Evolutionary conservation across 371 early-diverging fungal species (phyloP), one percentile per base, ranked within the genome.

Genomic region (Mortierella sp.): DNA sequence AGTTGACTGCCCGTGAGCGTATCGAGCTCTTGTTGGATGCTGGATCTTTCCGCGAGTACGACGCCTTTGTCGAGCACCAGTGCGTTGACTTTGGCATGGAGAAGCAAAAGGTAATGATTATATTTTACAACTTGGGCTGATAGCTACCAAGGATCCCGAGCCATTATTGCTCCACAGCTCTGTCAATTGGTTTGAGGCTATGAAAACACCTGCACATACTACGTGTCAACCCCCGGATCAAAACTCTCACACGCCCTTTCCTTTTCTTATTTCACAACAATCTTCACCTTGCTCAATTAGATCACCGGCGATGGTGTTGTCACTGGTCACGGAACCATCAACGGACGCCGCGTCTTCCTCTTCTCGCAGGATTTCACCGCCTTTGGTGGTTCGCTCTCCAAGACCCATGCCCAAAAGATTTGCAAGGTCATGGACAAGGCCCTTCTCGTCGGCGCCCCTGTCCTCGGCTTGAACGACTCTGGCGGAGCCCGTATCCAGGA

Each of bases 401-500:
- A 95, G 78, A 97, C 94, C 42, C 96, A 98, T 84, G 98, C 99
- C 6, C 93, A 93, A 79, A 99, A 99, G 89, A 97, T 98, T 65
- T 93, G 97, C 89, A 98, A 98, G 89, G 89, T 98, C 84, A 97
- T 99, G 97, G 98, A 99, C 88, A 96, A 97, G 86, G 99, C 99
- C 24, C 90, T 99, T 90, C 87, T 94, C 63, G 98, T 96, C 21
- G 98, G 98, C 70, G 98, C 97, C 21, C 99, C 99, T 21, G 95
- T 99, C 16, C 96, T 99, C 75, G 99, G 98, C 3, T 84, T 99
- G 50, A 97, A 99, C 83, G 99, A 99, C 89, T 98, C 98, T 74
- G 99, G 99, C 72, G 99, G 99, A 84, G 99, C 99, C 47, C 94
- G 99, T 82, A 99, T 99, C 78, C 98, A 99, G 88, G 99, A 99